Percentiles rank a stretch among this genome's conserved stretches.
These are phyloP conservation scores for Eucalyptus globulus DNA, from an alignment of 345 rosid genomes.

Conservation along the genomic window DNA sequence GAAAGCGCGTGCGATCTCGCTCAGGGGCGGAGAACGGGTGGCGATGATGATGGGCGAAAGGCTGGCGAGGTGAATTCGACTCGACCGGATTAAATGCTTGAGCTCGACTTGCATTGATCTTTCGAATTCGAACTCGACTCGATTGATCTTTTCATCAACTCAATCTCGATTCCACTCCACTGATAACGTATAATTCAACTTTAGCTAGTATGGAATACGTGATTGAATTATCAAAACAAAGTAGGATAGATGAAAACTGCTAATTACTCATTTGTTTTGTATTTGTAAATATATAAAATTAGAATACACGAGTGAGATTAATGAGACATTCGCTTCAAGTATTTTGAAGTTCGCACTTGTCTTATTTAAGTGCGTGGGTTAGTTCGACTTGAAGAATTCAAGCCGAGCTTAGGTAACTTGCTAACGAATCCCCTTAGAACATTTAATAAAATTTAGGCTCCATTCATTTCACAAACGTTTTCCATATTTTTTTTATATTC, in stretches of 20 bases:
- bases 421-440: no score
- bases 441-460: rapidly evolving
- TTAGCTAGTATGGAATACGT: neutral
- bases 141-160: neutral
- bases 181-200: rapidly evolving
- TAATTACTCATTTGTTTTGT: neutral
- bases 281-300: neutral
- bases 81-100: no score
- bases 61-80: neutral
- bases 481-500: no score
- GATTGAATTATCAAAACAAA: neutral
- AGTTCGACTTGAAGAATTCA: no score
- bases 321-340: no score
- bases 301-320: rapidly evolving
- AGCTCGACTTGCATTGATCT: neutral
- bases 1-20: conserved; percentile 1
- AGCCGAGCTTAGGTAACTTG: no score
- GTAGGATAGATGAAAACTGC: rapidly evolving
- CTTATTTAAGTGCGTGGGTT: no score
- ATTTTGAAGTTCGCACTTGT: no score
- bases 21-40: neutral
- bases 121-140: neutral
- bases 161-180: neutral
- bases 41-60: neutral
- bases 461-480: no score